phyloP scores from a whole-genome alignment of 768 basidiomycete species.

The Pulveroboletus frians region DNA sequence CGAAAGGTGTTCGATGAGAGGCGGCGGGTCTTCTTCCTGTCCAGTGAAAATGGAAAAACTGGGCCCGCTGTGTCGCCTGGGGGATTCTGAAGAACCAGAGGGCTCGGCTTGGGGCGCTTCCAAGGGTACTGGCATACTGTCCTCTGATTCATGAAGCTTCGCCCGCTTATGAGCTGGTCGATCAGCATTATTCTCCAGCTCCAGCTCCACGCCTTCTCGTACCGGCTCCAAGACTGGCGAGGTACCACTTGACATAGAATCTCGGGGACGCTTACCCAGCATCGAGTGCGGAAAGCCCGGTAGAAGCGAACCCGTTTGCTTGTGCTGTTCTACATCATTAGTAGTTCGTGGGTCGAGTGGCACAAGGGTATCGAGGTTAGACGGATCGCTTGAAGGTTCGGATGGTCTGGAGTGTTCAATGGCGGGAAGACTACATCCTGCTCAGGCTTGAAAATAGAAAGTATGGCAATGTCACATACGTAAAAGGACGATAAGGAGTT shows the following conservation, averaged over 20 bases:
- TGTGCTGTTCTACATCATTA: slow-evolving; percentile 9
- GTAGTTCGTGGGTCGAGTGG: slow-evolving; percentile 8
- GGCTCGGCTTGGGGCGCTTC: slow-evolving; percentile 15
- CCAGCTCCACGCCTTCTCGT: slow-evolving; percentile 38
- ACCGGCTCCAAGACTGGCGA: slow-evolving; percentile 39
- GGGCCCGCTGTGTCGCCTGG: slow-evolving; percentile 29
- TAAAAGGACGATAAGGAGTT: slow-evolving; percentile 24
- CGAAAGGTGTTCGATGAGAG: slow-evolving; percentile 48
- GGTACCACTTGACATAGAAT: slow-evolving; percentile 41
- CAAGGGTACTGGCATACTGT: slow-evolving; percentile 9
- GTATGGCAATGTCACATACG: slow-evolving; percentile 16
- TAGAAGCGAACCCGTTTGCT: slow-evolving; percentile 17
- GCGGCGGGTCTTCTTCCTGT: slow-evolving; percentile 39
- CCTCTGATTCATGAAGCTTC: slow-evolving; percentile 32
- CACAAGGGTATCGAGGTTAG: slow-evolving; percentile 13
- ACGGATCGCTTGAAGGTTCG: slow-evolving; percentile 18
- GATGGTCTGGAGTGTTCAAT: slow-evolving; percentile 17
- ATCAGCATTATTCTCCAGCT: slow-evolving; percentile 34
- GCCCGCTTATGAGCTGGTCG: slow-evolving; percentile 52
- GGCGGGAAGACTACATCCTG: slow-evolving; percentile 14
- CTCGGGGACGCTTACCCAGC: slow-evolving; percentile 65
- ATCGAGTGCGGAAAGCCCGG: slow-evolving; percentile 41
- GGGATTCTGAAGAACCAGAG: slow-evolving; percentile 10
- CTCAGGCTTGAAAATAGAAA: slow-evolving; percentile 11
- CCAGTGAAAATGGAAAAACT: slow-evolving; percentile 50